phyloP scores from a whole-genome alignment of 106 monocot species.

The Dendrobium huoshanense region DNA sequence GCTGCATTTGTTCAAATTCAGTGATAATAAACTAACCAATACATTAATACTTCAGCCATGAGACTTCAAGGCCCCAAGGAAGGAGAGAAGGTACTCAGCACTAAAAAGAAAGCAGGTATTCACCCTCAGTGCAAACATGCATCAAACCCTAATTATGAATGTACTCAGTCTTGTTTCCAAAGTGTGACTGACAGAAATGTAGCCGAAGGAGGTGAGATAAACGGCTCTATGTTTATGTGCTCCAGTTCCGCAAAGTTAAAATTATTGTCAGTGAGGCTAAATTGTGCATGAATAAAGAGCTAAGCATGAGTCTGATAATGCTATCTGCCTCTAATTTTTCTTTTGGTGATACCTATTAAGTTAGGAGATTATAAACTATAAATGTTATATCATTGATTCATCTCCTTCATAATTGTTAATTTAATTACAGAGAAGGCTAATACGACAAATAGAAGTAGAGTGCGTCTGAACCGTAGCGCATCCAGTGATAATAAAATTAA shows the following conservation, averaged over 20 bases:
- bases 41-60: neutral
- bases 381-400: neutral
- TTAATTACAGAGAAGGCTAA: neutral
- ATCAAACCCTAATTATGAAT: neutral
- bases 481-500: neutral
- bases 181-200: neutral
- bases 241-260: neutral
- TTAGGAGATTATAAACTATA: neutral
- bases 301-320: neutral
- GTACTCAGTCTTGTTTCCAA: neutral
- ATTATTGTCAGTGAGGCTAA: neutral
- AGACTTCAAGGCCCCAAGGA: neutral
- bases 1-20: neutral
- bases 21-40: neutral
- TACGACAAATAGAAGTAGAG: neutral
- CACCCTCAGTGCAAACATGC: neutral
- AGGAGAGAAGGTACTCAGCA: neutral
- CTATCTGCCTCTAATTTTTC: neutral
- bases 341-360: neutral
- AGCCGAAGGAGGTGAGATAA: neutral
- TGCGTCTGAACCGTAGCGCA: neutral
- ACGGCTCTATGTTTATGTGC: neutral
- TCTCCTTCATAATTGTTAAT: slow-evolving; percentile 1
- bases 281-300: neutral
- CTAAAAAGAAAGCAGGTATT: neutral